phyloP scores from a whole-genome alignment of 257 asterid species.

The Echium plantagineum region DNA sequence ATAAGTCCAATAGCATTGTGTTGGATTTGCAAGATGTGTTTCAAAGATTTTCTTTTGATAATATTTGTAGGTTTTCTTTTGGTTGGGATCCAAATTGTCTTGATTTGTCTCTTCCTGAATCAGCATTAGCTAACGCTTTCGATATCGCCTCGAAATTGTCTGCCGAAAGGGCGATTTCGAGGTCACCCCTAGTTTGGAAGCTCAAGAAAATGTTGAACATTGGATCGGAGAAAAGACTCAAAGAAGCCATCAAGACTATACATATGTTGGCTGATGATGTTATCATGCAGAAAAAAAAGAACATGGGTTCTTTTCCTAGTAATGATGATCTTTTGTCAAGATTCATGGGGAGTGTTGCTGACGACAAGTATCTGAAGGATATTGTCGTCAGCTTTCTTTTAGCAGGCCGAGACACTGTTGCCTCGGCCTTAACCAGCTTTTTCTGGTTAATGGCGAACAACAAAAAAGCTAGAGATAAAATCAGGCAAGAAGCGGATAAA shows the following conservation, averaged over 20 bases:
- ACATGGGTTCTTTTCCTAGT: conserved; percentile 7
- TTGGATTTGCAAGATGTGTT: conserved; percentile 73
- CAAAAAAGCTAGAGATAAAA: conserved; percentile 11
- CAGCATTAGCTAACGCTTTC: conserved; percentile 43
- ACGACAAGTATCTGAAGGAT: conserved; percentile 50
- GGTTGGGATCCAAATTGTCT: conserved; percentile 69
- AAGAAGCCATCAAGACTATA: conserved; percentile 36
- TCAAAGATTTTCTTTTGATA: conserved; percentile 59
- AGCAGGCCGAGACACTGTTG: conserved; percentile 73
- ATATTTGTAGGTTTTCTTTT: conserved; percentile 54
- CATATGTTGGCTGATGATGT: conserved; percentile 23
- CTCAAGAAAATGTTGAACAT: conserved; percentile 38
- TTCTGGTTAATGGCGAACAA: conserved; percentile 35
- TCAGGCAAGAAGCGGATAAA: conserved; percentile 23
- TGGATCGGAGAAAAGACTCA: conserved; percentile 53
- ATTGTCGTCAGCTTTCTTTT: conserved; percentile 57
- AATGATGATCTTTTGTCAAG: conserved; percentile 39
- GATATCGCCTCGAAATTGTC: conserved; percentile 68
- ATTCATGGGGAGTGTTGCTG: conserved; percentile 39
- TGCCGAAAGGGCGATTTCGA: conserved; percentile 51
- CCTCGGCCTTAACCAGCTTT: conserved; percentile 56
- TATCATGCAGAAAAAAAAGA: conserved; percentile 18
- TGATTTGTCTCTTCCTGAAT: conserved; percentile 34
- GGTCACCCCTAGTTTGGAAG: conserved; percentile 58
- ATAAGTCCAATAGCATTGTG: neutral